phyloP scores from a whole-genome alignment of 1,284 basidiomycete genomes.

The Cryptococcus sp. region DNA sequence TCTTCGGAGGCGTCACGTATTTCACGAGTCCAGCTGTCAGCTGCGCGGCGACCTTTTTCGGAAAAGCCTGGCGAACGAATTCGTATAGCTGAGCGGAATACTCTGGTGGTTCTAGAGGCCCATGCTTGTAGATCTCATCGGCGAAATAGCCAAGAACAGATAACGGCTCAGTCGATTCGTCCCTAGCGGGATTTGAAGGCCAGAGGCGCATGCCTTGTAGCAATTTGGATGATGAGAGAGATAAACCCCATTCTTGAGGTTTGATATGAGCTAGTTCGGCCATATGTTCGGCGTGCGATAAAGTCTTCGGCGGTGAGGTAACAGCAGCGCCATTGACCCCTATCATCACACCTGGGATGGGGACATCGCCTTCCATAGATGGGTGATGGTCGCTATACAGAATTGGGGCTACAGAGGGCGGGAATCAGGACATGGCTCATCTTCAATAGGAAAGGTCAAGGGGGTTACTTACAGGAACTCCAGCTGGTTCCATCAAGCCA shows the following conservation, averaged over 20 bases:
- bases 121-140: conserved; percentile 38
- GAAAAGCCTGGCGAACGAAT: conserved; percentile 31
- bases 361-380: not conserved
- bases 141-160: conserved; percentile 37
- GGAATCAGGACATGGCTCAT: no score
- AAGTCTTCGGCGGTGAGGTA: not conserved
- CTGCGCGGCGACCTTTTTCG: conserved; percentile 4
- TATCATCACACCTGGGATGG: conserved; percentile 8
- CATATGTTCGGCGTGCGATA: conserved; percentile 16
- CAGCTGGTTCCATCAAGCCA: not conserved
- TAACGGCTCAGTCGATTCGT: conserved; percentile 18
- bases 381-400: no score
- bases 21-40: conserved; percentile 21
- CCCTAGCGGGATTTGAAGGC: conserved; percentile 20
- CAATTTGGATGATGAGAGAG: conserved; percentile 26
- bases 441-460: no score
- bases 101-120: conserved; percentile 15
- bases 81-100: conserved; percentile 29
- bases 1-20: conserved; percentile 7
- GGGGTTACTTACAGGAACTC: not conserved
- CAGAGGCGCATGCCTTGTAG: conserved; percentile 29
- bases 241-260: conserved; percentile 28
- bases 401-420: no score
- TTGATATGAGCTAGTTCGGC: conserved; percentile 9
- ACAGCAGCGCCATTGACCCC: not conserved